A percentile compares a stretch with the other conserved stretches of the same genome.
These are phyloP conservation scores for Teunomyces gatunensis DNA, from an alignment of 805 yeast genomes.

Conservation along the genomic window DNA sequence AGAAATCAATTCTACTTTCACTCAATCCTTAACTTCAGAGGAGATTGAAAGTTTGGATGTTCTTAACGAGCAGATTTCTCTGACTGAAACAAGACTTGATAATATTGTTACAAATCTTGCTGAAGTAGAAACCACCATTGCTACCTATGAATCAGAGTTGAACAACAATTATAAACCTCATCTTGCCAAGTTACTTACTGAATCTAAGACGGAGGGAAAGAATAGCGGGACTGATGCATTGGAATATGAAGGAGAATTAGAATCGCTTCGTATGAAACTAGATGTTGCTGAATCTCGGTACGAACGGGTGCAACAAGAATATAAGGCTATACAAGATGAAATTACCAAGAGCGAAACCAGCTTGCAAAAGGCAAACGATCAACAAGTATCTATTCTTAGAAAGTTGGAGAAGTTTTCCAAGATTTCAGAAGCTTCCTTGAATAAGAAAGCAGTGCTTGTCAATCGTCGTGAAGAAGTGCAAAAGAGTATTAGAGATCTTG, in stretches of 20 bases:
- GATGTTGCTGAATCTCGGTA: constrained; percentile 27
- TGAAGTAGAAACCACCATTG: constrained; percentile 46
- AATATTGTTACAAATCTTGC: constrained; percentile 38
- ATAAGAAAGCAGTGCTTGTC: constrained; percentile 57
- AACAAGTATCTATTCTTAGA: constrained; percentile 52
- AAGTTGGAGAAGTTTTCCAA: constrained; percentile 62
- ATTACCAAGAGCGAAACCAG: constrained; percentile 35
- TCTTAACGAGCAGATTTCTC: constrained; percentile 35
- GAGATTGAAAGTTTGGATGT: constrained; percentile 46
- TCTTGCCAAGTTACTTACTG: constrained; percentile 14
- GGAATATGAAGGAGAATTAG: constrained; percentile 23
- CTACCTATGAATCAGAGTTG: constrained; percentile 53
- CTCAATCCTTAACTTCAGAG: constrained; percentile 45
- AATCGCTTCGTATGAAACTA: constrained; percentile 22
- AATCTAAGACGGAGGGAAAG: constrained; percentile 4
- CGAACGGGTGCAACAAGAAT: constrained; percentile 21
- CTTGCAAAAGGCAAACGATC: constrained; percentile 51
- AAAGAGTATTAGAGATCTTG: constrained; percentile 73
- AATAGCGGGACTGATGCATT: constrained; percentile 11
- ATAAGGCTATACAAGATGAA: constrained; percentile 27
- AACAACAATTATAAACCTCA: constrained; percentile 58
- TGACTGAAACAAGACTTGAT: constrained; percentile 40
- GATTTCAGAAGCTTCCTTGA: constrained; percentile 59
- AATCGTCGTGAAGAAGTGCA: constrained; percentile 70
- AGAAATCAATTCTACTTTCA: constrained; percentile 57